Base-by-base conservation (phyloP, 768 basidiomycete genomes). In the Naematelia aurantialba region DNA sequence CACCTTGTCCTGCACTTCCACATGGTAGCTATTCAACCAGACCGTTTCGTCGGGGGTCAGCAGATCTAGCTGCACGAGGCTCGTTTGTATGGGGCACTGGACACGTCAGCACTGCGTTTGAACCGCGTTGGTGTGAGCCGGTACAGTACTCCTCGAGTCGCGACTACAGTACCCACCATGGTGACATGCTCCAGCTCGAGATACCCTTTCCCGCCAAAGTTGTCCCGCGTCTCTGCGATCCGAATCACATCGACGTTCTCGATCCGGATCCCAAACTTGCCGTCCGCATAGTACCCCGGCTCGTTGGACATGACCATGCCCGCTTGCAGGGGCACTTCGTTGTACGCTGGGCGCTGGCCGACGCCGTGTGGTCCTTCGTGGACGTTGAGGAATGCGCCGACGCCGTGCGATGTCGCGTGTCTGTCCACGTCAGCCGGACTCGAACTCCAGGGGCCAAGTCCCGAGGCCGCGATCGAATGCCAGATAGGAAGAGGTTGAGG, bases 231-330 rank as follows among this genome's bases (percentile, higher is more conserved):
- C 54, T 86, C 75, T 10, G 78, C 86, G 45, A 85, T 82, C 50
- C 83, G 81, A 2, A 94, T 88, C 19, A 94, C 80, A 21, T 92
- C 85, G 45, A 97, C 82, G 75, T 84, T 91, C 79, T 99, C 94
- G 67, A 94, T 89, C 3, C 96, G 86, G 67, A 98, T 91, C 1
- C 93, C 94, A 69, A 87, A 98, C 46, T 82, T 79, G 1, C 92
- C 94, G 67, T 97, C 92, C 5, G 84, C 85, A 73, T 96, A 96
- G 75, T 88, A 94, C 8, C 92, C 91, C 1, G 92, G 92, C 65
- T 94, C 92, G 69, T 97, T 96, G 0, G 91, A 91, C 24, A 97
- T 81, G 0, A 90, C 90, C 88, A 91, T 91, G 8, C 91, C 91
- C 4, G 83, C 80, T 72, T 89, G 88, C 58, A 97, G 76, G 0